Base-by-base conservation (phyloP, 2,329 filamentous ascomycete species). In the Xylariales sp. region DNA sequence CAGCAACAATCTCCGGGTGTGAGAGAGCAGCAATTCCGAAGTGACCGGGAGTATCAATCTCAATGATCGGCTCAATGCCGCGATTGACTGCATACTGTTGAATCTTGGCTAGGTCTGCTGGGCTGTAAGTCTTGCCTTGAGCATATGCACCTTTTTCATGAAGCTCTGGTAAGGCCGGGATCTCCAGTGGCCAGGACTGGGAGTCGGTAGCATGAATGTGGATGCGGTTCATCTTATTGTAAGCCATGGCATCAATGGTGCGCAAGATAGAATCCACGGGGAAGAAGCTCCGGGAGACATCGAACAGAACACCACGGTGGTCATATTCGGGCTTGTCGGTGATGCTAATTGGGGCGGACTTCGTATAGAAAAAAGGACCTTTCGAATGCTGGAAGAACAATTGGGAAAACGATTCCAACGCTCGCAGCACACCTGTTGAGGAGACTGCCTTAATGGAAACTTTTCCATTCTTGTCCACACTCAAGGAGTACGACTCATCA, bases 141-240 rank as follows among this genome's bases (percentile, higher is more conserved):
- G 85, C 84, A 76, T 97, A 97, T 0, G 93, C 90, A 43, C 93
- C 93, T 77, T 93, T 90, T 60, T 84, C 80, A 3, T 93, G 85
- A 1, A 97, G 83, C 66, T 90, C 86, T 3, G 93, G 91, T 69
- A 97, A 80, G 2, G 91, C 80, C 0, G 92, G 91, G 57, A 97
- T 90, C 72, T 93, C 92, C 30, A 97, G 83, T 0, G 93, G 93
- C 91, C 93, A 97, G 3, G 92, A 92, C 79, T 97, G 93, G 16
- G 91, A 89, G 79, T 97, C 93, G 4, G 92, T 96, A 65, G 91
- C 85, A 81, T 97, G 93, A 62, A 95, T 83, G 79, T 96, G 93
- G 64, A 97, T 84, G 5, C 89, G 85, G 80, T 96, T 96, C 83
- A 96, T 86, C 82, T 97, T 96, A 82, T 90, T 93, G 86, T 89